Evolutionary conservation across 176 grass and related monocot genomes (phyloP).

Genomic region (Oryza longistaminata): DNA sequence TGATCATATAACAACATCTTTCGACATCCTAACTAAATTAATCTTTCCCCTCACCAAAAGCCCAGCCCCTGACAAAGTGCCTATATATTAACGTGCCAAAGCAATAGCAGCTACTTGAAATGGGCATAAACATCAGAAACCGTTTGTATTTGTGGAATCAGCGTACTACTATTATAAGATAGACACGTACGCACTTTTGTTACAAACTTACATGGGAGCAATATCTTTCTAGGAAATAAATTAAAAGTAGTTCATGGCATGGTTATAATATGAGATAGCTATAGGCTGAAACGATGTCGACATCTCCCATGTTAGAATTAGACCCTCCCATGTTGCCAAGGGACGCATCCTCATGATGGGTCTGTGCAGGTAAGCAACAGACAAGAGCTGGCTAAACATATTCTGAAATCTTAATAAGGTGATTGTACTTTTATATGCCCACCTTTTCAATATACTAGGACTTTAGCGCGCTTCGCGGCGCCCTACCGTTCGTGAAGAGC

Average conservation of each 20-base stretch:
- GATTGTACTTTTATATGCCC: neutral
- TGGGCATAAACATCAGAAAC: neutral
- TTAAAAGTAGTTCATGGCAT: neutral
- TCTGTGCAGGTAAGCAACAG: neutral
- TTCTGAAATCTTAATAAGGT: neutral
- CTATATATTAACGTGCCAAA: neutral
- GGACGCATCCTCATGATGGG: neutral
- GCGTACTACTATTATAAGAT: slow-evolving; percentile 17
- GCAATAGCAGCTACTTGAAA: neutral
- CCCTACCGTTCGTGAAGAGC: too few species aligned
- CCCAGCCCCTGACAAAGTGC: neutral
- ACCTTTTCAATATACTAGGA: neutral
- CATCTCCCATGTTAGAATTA: neutral
- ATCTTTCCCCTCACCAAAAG: neutral
- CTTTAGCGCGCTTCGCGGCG: too few species aligned
- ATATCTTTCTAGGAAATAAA: neutral
- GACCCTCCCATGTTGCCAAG: neutral
- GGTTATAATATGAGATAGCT: slow-evolving; percentile 9
- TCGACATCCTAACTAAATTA: neutral
- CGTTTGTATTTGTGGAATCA: neutral
- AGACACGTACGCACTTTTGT: neutral
- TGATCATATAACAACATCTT: neutral
- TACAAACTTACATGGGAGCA: neutral
- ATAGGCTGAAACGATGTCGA: slow-evolving; percentile 23
- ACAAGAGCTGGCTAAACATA: neutral